Evolutionary conservation across 441 rosid genomes (phyloP).

Genomic region (Geranium incanum): DNA sequence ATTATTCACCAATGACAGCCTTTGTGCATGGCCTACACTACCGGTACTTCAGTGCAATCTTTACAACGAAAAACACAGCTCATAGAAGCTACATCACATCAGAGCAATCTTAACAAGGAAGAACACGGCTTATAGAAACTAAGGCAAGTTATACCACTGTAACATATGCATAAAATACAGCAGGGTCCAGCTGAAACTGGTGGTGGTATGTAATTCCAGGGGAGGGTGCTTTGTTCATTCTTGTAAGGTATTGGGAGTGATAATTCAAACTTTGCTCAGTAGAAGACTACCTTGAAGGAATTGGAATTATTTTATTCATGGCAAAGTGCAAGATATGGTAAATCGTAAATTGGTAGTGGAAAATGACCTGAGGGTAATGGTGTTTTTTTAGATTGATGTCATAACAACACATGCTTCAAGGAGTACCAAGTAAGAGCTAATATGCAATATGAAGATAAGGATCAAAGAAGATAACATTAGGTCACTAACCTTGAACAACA

Average conservation of each 20-base stretch:
- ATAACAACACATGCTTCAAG: constrained; percentile 6
- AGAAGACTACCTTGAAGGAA: neutral
- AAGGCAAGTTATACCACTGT: constrained; percentile 11
- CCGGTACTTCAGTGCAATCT: constrained; percentile 12
- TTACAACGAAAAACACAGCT: neutral
- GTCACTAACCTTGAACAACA: constrained; percentile 63
- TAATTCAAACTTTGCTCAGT: neutral
- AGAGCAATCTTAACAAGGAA: constrained; percentile 3
- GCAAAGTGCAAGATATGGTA: neutral
- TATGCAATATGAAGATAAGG: constrained; percentile 8
- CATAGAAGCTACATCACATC: neutral
- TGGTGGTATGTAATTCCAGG: neutral
- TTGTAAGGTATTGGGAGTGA: neutral
- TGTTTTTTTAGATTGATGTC: neutral
- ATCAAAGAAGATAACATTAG: constrained; percentile 12
- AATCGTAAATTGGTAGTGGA: neutral
- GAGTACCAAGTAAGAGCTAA: neutral
- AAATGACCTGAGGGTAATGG: neutral
- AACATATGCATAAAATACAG: constrained; percentile 3
- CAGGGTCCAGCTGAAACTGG: neutral
- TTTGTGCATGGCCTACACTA: constrained; percentile 17
- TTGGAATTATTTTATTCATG: neutral
- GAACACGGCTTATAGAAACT: constrained; percentile 6
- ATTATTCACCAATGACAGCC: constrained; percentile 16
- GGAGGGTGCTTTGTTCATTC: neutral